Percentiles rank a stretch among this genome's conserved stretches.
phyloP scores from a whole-genome alignment of 331 rosid genomes.

The Cydonia oblonga region DNA sequence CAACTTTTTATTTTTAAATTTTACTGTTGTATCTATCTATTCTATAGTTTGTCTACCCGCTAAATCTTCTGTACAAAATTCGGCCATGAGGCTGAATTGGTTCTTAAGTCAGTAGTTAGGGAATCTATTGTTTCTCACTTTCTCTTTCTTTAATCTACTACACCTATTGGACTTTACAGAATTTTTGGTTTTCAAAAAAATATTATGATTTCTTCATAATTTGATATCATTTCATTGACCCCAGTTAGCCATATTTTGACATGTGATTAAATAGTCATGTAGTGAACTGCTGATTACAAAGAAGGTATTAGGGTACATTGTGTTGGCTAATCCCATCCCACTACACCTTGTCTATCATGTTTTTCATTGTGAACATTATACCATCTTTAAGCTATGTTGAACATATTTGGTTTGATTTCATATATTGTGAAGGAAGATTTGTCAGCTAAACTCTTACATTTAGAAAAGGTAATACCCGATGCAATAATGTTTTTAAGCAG shows the following conservation, averaged over 20 bases:
- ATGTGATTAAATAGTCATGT: not conserved
- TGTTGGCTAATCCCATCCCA: not conserved
- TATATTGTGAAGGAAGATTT: not conserved
- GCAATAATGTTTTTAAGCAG: not conserved
- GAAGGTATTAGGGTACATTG: not conserved
- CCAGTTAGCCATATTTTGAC: not conserved
- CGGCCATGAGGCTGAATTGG: not conserved
- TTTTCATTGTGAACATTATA: not conserved
- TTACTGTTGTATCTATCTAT: not conserved
- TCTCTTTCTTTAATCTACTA: not conserved
- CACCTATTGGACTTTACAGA: not conserved
- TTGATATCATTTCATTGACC: not conserved
- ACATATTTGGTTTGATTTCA: not conserved
- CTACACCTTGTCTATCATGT: not conserved
- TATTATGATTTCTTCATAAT: not conserved
- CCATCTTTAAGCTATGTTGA: not conserved
- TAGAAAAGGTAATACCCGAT: not conserved
- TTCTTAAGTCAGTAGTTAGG: not conserved
- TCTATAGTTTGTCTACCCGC: not conserved
- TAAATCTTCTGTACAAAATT: not conserved
- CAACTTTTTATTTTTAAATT: not conserved
- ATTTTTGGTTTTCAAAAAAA: not conserved
- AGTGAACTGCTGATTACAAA: not conserved
- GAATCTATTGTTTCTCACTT: not conserved
- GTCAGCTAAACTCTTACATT: not conserved